Percentiles rank a stretch among this genome's conserved stretches.
phyloP scores from a whole-genome alignment of 2,329 filamentous ascomycete genomes.

The Xylariaceae sp. region DNA sequence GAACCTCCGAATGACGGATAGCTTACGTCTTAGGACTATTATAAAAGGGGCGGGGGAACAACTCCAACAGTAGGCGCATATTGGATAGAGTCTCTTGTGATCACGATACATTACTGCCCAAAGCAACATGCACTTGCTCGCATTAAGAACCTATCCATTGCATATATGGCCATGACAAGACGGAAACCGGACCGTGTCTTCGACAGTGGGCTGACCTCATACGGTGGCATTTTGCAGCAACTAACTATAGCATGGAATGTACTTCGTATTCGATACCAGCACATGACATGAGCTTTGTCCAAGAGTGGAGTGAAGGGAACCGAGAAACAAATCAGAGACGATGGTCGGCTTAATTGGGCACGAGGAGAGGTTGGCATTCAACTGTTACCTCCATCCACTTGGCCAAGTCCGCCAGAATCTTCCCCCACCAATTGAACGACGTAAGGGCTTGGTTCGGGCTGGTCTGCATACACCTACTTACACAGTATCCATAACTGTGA shows the following conservation, averaged over 20 bases:
- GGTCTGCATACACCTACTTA: slow-evolving; percentile 8
- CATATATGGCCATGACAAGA: slow-evolving; percentile 13
- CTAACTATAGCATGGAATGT: not conserved
- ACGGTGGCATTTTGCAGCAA: not conserved
- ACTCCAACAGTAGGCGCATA: slow-evolving; percentile 17
- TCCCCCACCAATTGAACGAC: slow-evolving; percentile 37
- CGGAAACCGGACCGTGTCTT: slow-evolving; percentile 28
- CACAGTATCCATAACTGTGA: too few relatives aligned
- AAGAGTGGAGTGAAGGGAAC: not conserved
- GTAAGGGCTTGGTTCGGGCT: not conserved
- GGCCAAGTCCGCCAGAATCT: slow-evolving; percentile 26
- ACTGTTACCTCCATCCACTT: not conserved
- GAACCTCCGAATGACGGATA: not conserved
- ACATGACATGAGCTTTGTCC: not conserved
- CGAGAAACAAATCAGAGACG: not conserved
- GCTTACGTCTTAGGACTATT: slow-evolving; percentile 5
- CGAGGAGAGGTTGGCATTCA: slow-evolving; percentile 4
- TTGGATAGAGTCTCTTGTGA: slow-evolving; percentile 11
- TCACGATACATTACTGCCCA: slow-evolving; percentile 1
- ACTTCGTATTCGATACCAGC: too few relatives aligned
- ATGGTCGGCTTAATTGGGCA: slow-evolving; percentile 16
- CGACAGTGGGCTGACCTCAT: slow-evolving; percentile 17
- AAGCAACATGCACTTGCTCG: not conserved
- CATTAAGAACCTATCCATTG: not conserved
- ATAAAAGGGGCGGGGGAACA: slow-evolving; percentile 6